Conservation (phyloP, 805 yeast genomes). For the Ogataea kodamae region DNA sequence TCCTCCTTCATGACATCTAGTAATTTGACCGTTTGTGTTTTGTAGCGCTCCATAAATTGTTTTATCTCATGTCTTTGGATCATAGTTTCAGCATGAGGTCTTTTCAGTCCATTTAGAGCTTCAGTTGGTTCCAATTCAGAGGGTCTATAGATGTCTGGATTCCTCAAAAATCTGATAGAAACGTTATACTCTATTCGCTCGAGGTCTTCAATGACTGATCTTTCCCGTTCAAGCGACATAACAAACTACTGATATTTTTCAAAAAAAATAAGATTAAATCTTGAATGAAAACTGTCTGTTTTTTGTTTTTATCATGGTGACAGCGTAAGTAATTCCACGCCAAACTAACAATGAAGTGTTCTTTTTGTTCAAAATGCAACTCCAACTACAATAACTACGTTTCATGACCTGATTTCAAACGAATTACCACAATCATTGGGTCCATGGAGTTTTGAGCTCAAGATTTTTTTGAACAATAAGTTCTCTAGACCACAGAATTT, state of each 20-base stretch:
- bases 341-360: conserved; percentile 28
- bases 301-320: conserved; percentile 25
- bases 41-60: conserved; percentile 45
- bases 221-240: conserved; percentile 36
- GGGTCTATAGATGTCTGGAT: conserved; percentile 50
- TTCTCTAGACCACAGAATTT: conserved; percentile 41
- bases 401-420: conserved; percentile 69
- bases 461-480: conserved; percentile 63
- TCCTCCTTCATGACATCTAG: conserved; percentile 18
- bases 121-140: conserved; percentile 21
- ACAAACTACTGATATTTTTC: too few relatives aligned
- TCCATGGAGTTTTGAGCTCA: conserved; percentile 67
- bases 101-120: conserved; percentile 34
- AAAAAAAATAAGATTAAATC: not conserved
- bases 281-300: too few relatives aligned
- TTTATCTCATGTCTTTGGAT: conserved; percentile 37
- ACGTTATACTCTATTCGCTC: conserved; percentile 71
- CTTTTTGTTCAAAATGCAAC: conserved; percentile 41
- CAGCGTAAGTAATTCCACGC: conserved; percentile 29
- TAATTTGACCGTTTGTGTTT: conserved; percentile 28
- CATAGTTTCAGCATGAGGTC: conserved; percentile 51
- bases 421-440: conserved; percentile 59
- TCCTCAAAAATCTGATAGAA: conserved; percentile 54
- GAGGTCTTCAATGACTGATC: conserved; percentile 53
- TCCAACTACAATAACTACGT: conserved; percentile 60